phyloP scores from a whole-genome alignment of 2,329 filamentous ascomycete species.

The Penicillium sp. region DNA sequence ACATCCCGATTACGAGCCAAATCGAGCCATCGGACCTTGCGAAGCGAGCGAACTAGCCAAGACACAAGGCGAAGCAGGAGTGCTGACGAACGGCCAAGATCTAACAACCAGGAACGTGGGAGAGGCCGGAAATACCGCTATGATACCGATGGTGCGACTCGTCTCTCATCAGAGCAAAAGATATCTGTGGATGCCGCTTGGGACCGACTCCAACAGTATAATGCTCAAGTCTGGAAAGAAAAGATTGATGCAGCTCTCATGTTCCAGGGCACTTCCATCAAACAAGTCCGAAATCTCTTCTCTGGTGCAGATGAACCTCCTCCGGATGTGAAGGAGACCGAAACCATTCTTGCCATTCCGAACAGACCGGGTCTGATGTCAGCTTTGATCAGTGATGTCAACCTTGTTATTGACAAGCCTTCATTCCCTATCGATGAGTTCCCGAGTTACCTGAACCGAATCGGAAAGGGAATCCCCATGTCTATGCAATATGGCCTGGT shows the following conservation, averaged over 20 bases:
- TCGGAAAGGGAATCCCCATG: conserved; percentile 95
- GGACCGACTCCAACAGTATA: conserved; percentile 71
- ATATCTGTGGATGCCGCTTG: conserved; percentile 74
- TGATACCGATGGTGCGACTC: conserved; percentile 72
- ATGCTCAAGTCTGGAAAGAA: conserved; percentile 87
- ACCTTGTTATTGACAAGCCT: conserved; percentile 84
- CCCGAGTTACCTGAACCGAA: conserved; percentile 76
- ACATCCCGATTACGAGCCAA: conserved; percentile 53
- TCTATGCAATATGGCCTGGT: conserved; percentile 89
- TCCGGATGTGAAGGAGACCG: conserved; percentile 76
- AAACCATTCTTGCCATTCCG: conserved; percentile 81
- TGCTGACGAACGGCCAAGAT: conserved; percentile 47
- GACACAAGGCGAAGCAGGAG: conserved; percentile 55
- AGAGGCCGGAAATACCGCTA: conserved; percentile 56
- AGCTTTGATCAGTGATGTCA: conserved; percentile 76
- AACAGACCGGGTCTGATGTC: conserved; percentile 80
- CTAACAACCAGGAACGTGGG: conserved; percentile 33
- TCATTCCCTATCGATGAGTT: conserved; percentile 81
- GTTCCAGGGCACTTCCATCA: conserved; percentile 69
- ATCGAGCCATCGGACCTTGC: conserved; percentile 48
- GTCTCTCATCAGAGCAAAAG: conserved; percentile 68
- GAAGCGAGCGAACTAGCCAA: conserved; percentile 38
- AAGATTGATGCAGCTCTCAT: conserved; percentile 76
- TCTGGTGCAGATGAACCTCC: conserved; percentile 79
- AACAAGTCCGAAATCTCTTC: conserved; percentile 74